These are phyloP conservation scores for Pyricularia pennisetigena DNA, from an alignment of 2,329 filamentous ascomycete species.

Conservation along the genomic window DNA sequence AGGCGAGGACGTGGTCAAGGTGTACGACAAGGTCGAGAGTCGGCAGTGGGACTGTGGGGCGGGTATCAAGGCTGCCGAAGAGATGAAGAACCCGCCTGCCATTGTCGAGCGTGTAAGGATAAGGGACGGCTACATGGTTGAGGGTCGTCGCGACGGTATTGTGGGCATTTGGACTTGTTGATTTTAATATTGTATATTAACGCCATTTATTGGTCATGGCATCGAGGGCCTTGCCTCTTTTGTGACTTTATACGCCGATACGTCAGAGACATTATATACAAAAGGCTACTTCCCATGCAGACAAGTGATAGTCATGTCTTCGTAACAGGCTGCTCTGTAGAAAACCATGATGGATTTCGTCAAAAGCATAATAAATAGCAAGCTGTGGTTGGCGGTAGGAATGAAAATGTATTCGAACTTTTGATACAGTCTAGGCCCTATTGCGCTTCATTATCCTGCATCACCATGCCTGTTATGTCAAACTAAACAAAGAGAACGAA, in stretches of 20 bases:
- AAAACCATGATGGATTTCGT: not conserved
- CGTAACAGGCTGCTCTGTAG: not conserved
- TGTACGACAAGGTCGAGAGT: conserved; percentile 96
- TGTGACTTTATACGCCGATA: not conserved
- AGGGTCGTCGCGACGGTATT: conserved; percentile 78
- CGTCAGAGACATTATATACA: not conserved
- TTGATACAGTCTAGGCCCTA: conserved; percentile 3
- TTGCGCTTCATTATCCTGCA: conserved; percentile 3
- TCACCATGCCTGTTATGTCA: not conserved
- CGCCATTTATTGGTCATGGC: not conserved
- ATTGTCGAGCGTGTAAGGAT: conserved; percentile 80
- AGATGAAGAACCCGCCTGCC: conserved; percentile 47
- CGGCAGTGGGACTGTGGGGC: conserved; percentile 94
- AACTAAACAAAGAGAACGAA: conserved; percentile 4
- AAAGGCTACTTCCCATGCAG: not conserved
- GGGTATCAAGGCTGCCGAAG: conserved; percentile 60
- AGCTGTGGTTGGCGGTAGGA: not conserved
- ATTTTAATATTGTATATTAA: not conserved
- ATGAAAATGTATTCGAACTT: conserved; percentile 1
- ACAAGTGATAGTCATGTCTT: not conserved
- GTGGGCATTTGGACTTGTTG: conserved; percentile 84
- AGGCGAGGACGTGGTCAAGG: conserved; percentile 88
- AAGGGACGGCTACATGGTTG: conserved; percentile 87
- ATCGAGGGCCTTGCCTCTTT: not conserved
- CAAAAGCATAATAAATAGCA: not conserved